These are phyloP conservation scores for Monilinia laxa DNA, from an alignment of 2,329 filamentous ascomycete species.

Conservation along the genomic window DNA sequence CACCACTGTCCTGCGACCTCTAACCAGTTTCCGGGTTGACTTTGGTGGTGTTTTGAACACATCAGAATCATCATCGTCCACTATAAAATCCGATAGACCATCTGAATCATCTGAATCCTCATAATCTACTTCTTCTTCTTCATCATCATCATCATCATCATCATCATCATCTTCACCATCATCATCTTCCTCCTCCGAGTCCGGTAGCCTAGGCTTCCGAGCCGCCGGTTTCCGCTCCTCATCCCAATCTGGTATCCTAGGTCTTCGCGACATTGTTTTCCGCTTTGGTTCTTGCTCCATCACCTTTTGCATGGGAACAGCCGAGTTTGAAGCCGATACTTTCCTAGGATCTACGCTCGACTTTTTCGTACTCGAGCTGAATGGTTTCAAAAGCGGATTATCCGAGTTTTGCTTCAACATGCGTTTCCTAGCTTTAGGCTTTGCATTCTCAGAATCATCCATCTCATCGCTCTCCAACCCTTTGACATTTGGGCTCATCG, in stretches of 20 bases:
- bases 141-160: constrained; percentile 9
- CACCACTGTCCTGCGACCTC: constrained; percentile 25
- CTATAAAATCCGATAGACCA: constrained; percentile 39
- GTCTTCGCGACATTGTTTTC: not conserved
- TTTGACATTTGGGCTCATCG: constrained; percentile 8
- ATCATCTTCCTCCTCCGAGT: constrained; percentile 11
- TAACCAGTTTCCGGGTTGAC: constrained; percentile 34
- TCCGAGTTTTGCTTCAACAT: constrained; percentile 31
- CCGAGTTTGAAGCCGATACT: not conserved
- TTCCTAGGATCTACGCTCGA: not conserved
- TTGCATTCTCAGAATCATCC: constrained; percentile 8
- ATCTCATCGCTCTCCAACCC: constrained; percentile 14
- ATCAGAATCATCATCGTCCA: constrained; percentile 33
- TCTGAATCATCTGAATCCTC: constrained; percentile 25
- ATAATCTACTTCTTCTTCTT: not conserved
- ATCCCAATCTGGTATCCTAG: not conserved
- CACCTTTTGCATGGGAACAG: not conserved
- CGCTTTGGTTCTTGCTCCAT: constrained; percentile 6
- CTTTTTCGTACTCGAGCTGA: constrained; percentile 18
- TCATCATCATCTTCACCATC: constrained; percentile 20
- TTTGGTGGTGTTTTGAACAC: constrained; percentile 32
- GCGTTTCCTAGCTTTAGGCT: constrained; percentile 32
- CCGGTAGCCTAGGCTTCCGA: not conserved
- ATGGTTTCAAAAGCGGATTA: constrained; percentile 34
- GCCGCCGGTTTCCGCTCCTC: not conserved